A percentile compares a stretch with the other conserved stretches of the same genome.
These are phyloP conservation scores for Penicillium corylophilum DNA, from an alignment of 2,329 filamentous ascomycete species.

Conservation along the genomic window DNA sequence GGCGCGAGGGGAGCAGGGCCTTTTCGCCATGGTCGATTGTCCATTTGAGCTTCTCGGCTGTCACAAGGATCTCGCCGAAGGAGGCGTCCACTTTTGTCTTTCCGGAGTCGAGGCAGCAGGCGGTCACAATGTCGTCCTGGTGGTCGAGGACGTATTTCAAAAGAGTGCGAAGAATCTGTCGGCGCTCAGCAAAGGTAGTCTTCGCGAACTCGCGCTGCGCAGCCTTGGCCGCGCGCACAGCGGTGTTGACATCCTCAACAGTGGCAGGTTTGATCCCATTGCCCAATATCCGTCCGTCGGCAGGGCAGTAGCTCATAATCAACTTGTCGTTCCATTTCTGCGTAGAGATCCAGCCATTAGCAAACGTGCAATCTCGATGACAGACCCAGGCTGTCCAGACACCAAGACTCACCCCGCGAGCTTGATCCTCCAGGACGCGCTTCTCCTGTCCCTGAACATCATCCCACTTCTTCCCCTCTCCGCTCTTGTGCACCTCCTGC, in stretches of 20 bases:
- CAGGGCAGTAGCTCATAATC: slow-evolving; percentile 63
- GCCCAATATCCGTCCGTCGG: slow-evolving; percentile 81
- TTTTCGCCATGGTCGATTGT: slow-evolving; percentile 86
- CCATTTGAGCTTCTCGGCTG: slow-evolving; percentile 91
- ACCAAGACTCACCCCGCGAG: slow-evolving; percentile 36
- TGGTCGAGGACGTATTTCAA: slow-evolving; percentile 78
- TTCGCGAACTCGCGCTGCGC: slow-evolving; percentile 76
- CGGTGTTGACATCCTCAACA: slow-evolving; percentile 72
- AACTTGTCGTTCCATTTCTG: slow-evolving; percentile 42
- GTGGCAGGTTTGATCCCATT: slow-evolving; percentile 66
- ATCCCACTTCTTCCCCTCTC: slow-evolving; percentile 36
- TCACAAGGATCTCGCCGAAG: slow-evolving; percentile 92
- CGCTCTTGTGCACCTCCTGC: slow-evolving; percentile 32
- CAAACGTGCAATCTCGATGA: neutral
- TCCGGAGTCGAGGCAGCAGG: slow-evolving; percentile 87
- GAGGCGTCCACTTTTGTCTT: slow-evolving; percentile 95
- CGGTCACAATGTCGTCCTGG: slow-evolving; percentile 79
- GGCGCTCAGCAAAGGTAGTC: slow-evolving; percentile 74
- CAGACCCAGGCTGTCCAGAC: neutral
- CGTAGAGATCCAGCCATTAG: slow-evolving; percentile 15
- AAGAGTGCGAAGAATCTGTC: slow-evolving; percentile 76
- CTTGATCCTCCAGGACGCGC: slow-evolving; percentile 39
- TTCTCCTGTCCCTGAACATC: slow-evolving; percentile 34
- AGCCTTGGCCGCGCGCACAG: slow-evolving; percentile 68
- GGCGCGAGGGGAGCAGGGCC: slow-evolving; percentile 66